Percentiles rank a stretch among this genome's conserved stretches.
Evolutionary conservation across 441 rosid genomes (phyloP).

Genomic region (Pelargonium myrrhifolium): DNA sequence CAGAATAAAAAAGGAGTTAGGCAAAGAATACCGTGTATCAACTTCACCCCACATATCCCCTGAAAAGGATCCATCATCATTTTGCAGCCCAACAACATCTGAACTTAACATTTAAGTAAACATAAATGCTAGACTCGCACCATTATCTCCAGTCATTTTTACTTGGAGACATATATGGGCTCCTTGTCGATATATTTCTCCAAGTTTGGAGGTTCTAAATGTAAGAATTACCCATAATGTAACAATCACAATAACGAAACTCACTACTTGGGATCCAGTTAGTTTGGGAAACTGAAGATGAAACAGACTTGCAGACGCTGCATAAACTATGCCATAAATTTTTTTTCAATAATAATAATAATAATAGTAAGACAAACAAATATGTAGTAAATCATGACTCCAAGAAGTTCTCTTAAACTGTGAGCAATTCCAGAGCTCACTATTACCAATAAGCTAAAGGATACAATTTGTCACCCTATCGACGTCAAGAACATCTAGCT

Average conservation of each 20-base stretch:
- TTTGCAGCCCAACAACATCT: conserved; percentile 68
- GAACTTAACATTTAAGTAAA: conserved; percentile 31
- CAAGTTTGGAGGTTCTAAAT: background rate
- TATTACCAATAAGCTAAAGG: conserved; percentile 30
- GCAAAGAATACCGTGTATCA: conserved; percentile 54
- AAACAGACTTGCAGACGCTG: background rate
- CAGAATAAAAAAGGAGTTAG: background rate
- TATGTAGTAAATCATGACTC: background rate
- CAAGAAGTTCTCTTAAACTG: background rate
- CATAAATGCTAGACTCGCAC: conserved; percentile 9
- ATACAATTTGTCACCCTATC: conserved; percentile 74
- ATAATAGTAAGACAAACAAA: too few relatives aligned
- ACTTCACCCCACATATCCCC: conserved; percentile 95
- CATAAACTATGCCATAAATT: background rate
- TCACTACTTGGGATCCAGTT: background rate
- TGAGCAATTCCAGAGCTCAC: background rate
- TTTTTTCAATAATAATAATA: background rate
- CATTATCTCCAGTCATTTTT: background rate
- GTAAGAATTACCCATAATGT: background rate
- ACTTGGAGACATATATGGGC: background rate
- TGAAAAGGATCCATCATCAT: conserved; percentile 85
- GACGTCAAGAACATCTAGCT: conserved; percentile 52
- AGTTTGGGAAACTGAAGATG: background rate
- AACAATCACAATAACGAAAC: background rate
- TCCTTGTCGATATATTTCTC: too few relatives aligned